Conservation (phyloP, 2,329 filamentous ascomycete genomes). For the Fusarium sp. region DNA sequence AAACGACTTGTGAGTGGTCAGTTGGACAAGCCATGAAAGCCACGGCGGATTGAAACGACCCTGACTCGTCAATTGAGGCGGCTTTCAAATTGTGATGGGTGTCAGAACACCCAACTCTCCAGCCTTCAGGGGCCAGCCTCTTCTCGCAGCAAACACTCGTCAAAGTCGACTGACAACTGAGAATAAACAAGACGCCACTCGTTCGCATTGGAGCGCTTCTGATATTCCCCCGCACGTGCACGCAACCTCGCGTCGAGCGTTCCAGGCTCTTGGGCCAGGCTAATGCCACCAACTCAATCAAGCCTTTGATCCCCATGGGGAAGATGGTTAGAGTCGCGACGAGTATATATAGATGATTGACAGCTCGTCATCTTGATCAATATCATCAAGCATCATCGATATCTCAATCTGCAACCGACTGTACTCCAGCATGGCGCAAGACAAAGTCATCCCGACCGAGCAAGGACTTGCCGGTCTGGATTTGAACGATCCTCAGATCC, state of each 20-base stretch:
- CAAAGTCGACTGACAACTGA: neutral
- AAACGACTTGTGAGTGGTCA: neutral
- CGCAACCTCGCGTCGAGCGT: neutral
- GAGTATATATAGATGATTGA: neutral
- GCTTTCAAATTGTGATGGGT: neutral
- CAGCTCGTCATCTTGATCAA: neutral
- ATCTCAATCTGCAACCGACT: neutral
- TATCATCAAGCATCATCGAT: neutral
- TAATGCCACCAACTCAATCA: neutral
- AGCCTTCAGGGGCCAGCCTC: neutral
- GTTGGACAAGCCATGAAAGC: neutral
- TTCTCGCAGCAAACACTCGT: neutral
- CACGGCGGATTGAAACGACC: neutral
- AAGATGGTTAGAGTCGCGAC: neutral
- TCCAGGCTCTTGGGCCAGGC: neutral
- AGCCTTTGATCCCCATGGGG: slow-evolving; percentile 6
- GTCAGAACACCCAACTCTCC: neutral
- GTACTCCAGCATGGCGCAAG: neutral
- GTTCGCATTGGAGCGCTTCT: slow-evolving; percentile 1
- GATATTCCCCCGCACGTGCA: neutral
- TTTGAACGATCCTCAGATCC: neutral
- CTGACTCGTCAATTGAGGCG: neutral
- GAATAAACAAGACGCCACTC: neutral
- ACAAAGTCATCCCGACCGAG: slow-evolving; percentile 1
- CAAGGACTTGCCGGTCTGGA: neutral